Evolutionary conservation across 768 basidiomycete species (phyloP), one percentile per base, ranked within the genome.

Genomic region (Tephrocybe sp.): DNA sequence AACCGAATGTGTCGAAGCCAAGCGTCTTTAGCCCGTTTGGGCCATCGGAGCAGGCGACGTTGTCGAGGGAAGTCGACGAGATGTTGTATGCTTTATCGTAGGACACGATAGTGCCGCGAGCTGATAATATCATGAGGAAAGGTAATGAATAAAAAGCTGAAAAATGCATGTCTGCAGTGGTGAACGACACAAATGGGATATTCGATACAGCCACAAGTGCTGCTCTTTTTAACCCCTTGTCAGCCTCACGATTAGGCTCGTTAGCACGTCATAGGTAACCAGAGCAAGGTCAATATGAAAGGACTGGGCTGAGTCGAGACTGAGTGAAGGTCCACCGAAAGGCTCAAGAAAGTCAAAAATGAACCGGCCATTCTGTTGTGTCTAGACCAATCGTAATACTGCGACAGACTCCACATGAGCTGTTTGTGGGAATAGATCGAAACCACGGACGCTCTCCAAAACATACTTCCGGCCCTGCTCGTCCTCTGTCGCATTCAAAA

Each of bases 371-470:
- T 33, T 10, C 19, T 33, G 40, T 25, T 50, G 37, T 52, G 29
- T 41, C 46, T 59, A 64, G 44, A 56, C 69, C 37, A 84, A 67
- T 54, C 80, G 72, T 58, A 91, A 68, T 23, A 90, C 76, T 5
- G 86, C 85, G 11, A 91, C 83, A 47, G 80, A 80, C 69, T 97
- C 93, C 8, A 95, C 91, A 73, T 97, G 94, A 11, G 90, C 88
- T 21, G 93, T 95, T 74, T 97, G 94, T 7, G 95, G 92, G 72
- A 98, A 99, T 47, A 99, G 63, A 72, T 98, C 95, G 57, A 97
- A 91, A 29, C 93, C 94, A 53, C 88, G 68, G 59, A 97, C 57
- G 58, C 84, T 90, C 69, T 94, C 89, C 60, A 99, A 58, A 53
- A 79, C 74, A 68, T 97, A 99, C 58, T 69, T 72, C 58, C 65